These are phyloP conservation scores for Lithohypha guttulata DNA, from an alignment of 2,329 filamentous ascomycete genomes.

Conservation along the genomic window DNA sequence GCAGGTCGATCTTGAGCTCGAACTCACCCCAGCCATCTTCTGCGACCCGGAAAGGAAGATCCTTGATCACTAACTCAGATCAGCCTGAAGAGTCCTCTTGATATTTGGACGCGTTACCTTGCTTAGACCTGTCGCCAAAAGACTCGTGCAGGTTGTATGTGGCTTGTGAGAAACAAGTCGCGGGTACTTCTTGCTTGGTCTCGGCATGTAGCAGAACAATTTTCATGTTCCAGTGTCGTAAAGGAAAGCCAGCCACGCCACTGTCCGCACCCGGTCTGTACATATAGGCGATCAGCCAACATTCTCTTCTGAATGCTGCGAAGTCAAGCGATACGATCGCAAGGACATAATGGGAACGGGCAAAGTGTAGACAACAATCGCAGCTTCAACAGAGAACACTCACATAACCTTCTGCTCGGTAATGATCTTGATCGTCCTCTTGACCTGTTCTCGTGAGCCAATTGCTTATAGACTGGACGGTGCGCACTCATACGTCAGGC, in stretches of 20 bases:
- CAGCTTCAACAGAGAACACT: constrained; percentile 30
- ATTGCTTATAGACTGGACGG: too few relatives aligned
- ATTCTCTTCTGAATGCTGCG: too few relatives aligned
- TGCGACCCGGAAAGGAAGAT: constrained; percentile 75
- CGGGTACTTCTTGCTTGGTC: constrained; percentile 69
- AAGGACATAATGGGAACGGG: constrained; percentile 19
- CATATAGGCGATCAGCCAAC: too few relatives aligned
- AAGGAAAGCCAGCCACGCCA: constrained; percentile 76
- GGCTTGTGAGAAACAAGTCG: constrained; percentile 81
- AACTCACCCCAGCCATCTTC: constrained; percentile 99
- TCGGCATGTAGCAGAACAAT: constrained; percentile 54
- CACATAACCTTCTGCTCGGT: constrained; percentile 87
- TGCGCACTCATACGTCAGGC: constrained; percentile 33
- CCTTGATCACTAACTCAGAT: constrained; percentile 55
- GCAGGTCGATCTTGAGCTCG: constrained; percentile 79
- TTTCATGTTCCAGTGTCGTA: constrained; percentile 84
- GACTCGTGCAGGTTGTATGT: constrained; percentile 89
- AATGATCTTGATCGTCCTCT: constrained; percentile 84
- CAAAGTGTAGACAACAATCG: too few relatives aligned
- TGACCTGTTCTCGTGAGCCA: constrained; percentile 53
- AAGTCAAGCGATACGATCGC: too few relatives aligned
- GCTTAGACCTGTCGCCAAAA: constrained; percentile 68
- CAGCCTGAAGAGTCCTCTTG: constrained; percentile 12
- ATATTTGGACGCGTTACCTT: constrained; percentile 51
- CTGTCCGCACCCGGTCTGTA: constrained; percentile 61